A percentile compares a stretch with the other conserved stretches of the same genome.
These are phyloP conservation scores for Amanita brunnescens DNA, from an alignment of 768 basidiomycete species.

Conservation along the genomic window DNA sequence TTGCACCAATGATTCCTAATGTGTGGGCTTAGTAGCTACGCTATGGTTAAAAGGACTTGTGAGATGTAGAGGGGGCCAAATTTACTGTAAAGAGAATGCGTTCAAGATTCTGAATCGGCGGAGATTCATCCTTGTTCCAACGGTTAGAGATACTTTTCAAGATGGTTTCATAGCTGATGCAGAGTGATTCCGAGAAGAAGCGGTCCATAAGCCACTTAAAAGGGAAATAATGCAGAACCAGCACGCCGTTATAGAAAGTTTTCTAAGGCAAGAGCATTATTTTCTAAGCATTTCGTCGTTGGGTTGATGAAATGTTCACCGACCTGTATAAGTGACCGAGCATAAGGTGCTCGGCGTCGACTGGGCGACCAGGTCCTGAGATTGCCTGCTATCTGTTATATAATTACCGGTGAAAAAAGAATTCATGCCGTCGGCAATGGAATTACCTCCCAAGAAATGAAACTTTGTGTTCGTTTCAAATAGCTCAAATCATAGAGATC, in stretches of 20 bases:
- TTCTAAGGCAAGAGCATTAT: conserved; percentile 27
- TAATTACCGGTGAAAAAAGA: not conserved
- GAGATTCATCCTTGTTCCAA: conserved; percentile 27
- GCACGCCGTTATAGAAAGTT: conserved; percentile 46
- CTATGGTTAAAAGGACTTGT: conserved; percentile 5
- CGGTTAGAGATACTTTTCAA: conserved; percentile 26
- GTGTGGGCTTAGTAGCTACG: conserved; percentile 49
- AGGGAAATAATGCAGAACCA: conserved; percentile 42
- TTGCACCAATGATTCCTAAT: conserved; percentile 60
- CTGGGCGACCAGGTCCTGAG: conserved; percentile 1
- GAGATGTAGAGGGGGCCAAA: conserved; percentile 1
- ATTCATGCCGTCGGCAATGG: not conserved
- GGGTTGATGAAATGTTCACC: conserved; percentile 6
- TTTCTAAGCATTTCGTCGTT: not conserved
- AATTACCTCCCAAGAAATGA: conserved; percentile 58
- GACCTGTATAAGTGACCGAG: conserved; percentile 61
- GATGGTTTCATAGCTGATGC: conserved; percentile 42
- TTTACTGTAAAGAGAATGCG: conserved; percentile 34
- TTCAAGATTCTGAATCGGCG: conserved; percentile 34
- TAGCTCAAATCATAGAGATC: conserved; percentile 45
- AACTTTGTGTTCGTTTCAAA: conserved; percentile 32
- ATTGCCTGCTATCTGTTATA: conserved; percentile 13
- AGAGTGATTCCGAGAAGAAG: conserved; percentile 57
- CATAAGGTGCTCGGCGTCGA: conserved; percentile 31
- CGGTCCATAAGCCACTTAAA: conserved; percentile 50